These are phyloP conservation scores for Aureobasidium sp. DNA, from an alignment of 2,329 filamentous ascomycete genomes.

Conservation along the genomic window DNA sequence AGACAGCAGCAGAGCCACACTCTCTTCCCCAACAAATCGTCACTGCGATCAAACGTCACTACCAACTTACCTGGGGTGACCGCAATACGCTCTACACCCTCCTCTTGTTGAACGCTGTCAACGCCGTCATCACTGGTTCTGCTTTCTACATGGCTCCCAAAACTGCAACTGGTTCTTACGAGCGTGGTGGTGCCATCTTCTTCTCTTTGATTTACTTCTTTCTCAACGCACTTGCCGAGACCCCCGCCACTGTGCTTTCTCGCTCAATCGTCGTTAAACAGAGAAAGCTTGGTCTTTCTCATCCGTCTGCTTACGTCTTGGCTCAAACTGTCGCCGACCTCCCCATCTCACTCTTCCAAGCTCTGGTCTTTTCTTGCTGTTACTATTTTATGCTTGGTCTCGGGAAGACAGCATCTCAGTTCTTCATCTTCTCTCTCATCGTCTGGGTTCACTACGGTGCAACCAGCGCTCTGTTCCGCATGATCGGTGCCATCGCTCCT, in stretches of 20 bases:
- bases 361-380: conserved; percentile 46
- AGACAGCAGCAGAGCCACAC: conserved; percentile 10
- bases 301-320: conserved; percentile 41
- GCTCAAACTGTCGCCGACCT: conserved; percentile 37
- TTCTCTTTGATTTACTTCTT: conserved; percentile 55
- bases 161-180: conserved; percentile 46
- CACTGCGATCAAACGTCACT: conserved; percentile 12
- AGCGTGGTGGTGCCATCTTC: conserved; percentile 46
- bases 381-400: conserved; percentile 60
- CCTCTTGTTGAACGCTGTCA: conserved; percentile 11
- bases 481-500: conserved; percentile 13
- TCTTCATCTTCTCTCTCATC: conserved; percentile 14
- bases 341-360: conserved; percentile 3
- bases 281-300: conserved; percentile 35
- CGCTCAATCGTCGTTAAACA: conserved; percentile 44
- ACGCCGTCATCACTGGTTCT: conserved; percentile 47
- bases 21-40: conserved; percentile 9
- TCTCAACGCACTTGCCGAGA: conserved; percentile 50
- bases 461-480: conserved; percentile 13
- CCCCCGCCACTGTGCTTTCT: conserved; percentile 52
- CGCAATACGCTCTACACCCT: conserved; percentile 13
- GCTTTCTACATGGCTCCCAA: conserved; percentile 50
- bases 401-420: conserved; percentile 11
- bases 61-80: conserved; percentile 13
- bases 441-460: conserved; percentile 13